These are phyloP conservation scores for Rubus parviflorus DNA, from an alignment of 306 rosid genomes.

Conservation along the genomic window DNA sequence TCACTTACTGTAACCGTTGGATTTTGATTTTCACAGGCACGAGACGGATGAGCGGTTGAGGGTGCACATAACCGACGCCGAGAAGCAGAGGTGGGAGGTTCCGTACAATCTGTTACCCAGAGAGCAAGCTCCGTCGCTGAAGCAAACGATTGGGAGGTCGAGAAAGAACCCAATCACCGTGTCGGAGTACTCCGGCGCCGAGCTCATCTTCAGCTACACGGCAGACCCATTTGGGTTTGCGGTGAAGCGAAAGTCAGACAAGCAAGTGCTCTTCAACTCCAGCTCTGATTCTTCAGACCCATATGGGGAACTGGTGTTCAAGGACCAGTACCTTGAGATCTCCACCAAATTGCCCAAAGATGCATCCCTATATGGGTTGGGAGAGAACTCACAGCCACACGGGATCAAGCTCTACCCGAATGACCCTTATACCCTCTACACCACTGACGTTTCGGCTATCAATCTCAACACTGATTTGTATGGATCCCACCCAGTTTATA, in stretches of 20 bases:
- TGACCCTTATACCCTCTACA: conserved; percentile 83
- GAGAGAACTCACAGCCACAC: conserved; percentile 91
- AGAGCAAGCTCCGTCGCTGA: conserved; percentile 58
- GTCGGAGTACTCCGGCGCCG: conserved; percentile 64
- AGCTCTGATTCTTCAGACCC: conserved; percentile 53
- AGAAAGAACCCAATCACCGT: conserved; percentile 40
- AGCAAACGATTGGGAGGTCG: conserved; percentile 41
- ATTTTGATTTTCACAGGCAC: conserved; percentile 43
- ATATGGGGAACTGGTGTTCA: conserved; percentile 62
- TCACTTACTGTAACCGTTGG: neutral
- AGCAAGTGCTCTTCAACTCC: conserved; percentile 69
- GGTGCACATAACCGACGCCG: conserved; percentile 79
- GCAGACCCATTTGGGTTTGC: conserved; percentile 76
- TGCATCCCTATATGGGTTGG: conserved; percentile 80
- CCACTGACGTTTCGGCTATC: conserved; percentile 77
- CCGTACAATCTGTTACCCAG: conserved; percentile 83
- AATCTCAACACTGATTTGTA: conserved; percentile 86
- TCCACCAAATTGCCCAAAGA: conserved; percentile 74
- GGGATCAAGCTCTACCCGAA: conserved; percentile 77
- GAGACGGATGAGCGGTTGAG: conserved; percentile 79
- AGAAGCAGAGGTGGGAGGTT: conserved; percentile 87
- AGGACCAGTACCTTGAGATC: conserved; percentile 93
- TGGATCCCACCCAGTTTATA: conserved; percentile 87
- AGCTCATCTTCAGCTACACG: conserved; percentile 63
- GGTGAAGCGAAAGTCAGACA: conserved; percentile 75